Conservation (phyloP, 768 basidiomycete species). For the Lentinula aciculospora region DNA sequence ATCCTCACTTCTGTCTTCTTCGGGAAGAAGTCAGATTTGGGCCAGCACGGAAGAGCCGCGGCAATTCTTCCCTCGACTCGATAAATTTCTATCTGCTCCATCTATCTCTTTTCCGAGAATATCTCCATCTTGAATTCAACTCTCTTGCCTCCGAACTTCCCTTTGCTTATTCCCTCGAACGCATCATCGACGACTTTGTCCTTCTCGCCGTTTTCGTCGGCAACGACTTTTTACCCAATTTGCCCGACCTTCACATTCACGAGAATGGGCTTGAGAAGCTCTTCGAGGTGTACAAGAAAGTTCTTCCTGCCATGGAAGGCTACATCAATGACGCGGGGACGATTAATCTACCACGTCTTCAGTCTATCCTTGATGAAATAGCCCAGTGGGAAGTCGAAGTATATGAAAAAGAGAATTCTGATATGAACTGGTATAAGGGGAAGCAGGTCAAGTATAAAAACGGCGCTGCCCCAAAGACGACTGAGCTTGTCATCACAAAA, state of each 20-base stretch:
- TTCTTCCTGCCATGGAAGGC: conserved; percentile 80
- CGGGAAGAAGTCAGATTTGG: conserved; percentile 99
- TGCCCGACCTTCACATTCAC: conserved; percentile 96
- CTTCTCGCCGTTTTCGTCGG: conserved; percentile 95
- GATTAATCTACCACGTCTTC: conserved; percentile 76
- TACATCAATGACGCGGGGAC: conserved; percentile 89
- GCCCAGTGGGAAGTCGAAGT: conserved; percentile 81
- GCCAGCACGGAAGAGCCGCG: conserved; percentile 69
- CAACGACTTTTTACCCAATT: conserved; percentile 94
- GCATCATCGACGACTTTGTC: conserved; percentile 97
- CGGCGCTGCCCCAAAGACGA: conserved; percentile 46
- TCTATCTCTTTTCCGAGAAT: conserved; percentile 92
- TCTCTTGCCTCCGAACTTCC: conserved; percentile 59
- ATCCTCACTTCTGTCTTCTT: conserved; percentile 96
- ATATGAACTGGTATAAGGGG: conserved; percentile 90
- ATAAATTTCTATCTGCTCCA: conserved; percentile 95
- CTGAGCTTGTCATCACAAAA: conserved; percentile 51
- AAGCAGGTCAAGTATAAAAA: conserved; percentile 74
- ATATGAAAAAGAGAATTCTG: conserved; percentile 88
- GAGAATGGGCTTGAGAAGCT: conserved; percentile 91
- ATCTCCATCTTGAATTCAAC: conserved; percentile 92
- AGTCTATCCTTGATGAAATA: conserved; percentile 87
- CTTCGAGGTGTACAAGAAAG: conserved; percentile 94
- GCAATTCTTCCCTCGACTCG: conserved; percentile 54
- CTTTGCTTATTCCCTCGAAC: conserved; percentile 87